Percentiles rank a stretch among this genome's conserved stretches.
Evolutionary conservation across 331 rosid genomes (phyloP).

Genomic region (Acacia pycnantha): DNA sequence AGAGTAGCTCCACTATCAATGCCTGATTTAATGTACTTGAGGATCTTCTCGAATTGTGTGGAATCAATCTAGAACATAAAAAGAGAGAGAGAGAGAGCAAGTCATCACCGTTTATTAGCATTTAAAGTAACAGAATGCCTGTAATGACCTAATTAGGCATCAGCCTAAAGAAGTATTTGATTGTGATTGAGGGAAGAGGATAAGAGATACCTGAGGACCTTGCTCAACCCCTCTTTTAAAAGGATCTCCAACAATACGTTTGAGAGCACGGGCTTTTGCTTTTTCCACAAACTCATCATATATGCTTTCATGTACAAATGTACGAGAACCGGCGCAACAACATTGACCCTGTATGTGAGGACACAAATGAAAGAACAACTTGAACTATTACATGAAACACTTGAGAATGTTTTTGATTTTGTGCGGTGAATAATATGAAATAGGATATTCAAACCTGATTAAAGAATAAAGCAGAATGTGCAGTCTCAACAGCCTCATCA

Average conservation of each 20-base stretch:
- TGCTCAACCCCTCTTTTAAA: slow-evolving; percentile 80
- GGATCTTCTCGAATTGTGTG: slow-evolving; percentile 44
- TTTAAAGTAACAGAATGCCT: neutral
- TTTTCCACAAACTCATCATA: slow-evolving; percentile 75
- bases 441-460: slow-evolving; percentile 58
- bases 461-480: slow-evolving; percentile 78
- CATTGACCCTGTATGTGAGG: slow-evolving; percentile 68
- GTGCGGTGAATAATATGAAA: neutral
- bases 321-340: slow-evolving; percentile 91
- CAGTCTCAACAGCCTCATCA: slow-evolving; percentile 76
- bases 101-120: neutral
- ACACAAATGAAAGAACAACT: slow-evolving; percentile 4
- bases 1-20: slow-evolving; percentile 38
- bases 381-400: slow-evolving; percentile 1
- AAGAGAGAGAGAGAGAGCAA: neutral
- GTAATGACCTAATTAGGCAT: neutral
- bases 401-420: neutral
- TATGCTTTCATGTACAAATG: slow-evolving; percentile 78
- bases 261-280: slow-evolving; percentile 64
- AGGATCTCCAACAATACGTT: slow-evolving; percentile 86
- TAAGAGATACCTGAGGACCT: slow-evolving; percentile 80
- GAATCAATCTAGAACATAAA: slow-evolving; percentile 49
- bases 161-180: neutral
- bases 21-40: slow-evolving; percentile 40
- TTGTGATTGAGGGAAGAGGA: neutral